A percentile compares a stretch with the other conserved stretches of the same genome.
Conservation (phyloP, 2,329 filamentous ascomycete genomes). For the Mariannaea elegans region DNA sequence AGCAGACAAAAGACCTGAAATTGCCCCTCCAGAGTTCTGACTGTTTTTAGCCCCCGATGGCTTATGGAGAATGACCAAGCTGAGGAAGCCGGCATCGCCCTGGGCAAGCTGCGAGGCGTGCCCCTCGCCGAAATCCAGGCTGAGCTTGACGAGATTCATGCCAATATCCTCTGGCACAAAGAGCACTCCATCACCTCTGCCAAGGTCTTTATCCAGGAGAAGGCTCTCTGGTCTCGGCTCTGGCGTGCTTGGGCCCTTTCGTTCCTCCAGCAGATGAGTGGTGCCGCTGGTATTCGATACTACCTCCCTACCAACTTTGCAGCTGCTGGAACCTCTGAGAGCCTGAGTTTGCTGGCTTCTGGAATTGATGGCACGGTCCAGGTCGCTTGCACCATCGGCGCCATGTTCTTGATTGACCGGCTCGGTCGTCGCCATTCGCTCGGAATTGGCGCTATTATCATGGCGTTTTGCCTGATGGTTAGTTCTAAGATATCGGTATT, state of each 20-base stretch:
- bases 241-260: constrained; percentile 66
- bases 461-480: constrained; percentile 63
- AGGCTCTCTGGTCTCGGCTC: constrained; percentile 58
- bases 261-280: constrained; percentile 68
- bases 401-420: constrained; percentile 65
- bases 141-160: constrained; percentile 50
- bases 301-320: constrained; percentile 64
- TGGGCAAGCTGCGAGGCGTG: constrained; percentile 60
- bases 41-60: constrained; percentile 62
- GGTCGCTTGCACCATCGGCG: constrained; percentile 63
- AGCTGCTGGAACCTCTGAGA: constrained; percentile 58
- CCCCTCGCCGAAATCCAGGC: constrained; percentile 48
- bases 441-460: constrained; percentile 58
- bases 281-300: constrained; percentile 68
- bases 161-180: constrained; percentile 51
- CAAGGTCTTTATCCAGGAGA: constrained; percentile 58
- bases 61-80: constrained; percentile 59
- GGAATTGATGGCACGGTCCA: constrained; percentile 67
- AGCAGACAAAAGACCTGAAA: background rate
- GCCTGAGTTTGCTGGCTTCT: constrained; percentile 60
- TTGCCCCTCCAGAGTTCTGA: background rate
- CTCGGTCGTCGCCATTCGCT: constrained; percentile 60
- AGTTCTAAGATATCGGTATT: constrained; percentile 26
- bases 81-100: constrained; percentile 53
- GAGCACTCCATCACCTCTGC: constrained; percentile 26